Evolutionary conservation across 495 filamentous ascomycete genomes (phyloP).

Genomic region (Daldinia concentrica): DNA sequence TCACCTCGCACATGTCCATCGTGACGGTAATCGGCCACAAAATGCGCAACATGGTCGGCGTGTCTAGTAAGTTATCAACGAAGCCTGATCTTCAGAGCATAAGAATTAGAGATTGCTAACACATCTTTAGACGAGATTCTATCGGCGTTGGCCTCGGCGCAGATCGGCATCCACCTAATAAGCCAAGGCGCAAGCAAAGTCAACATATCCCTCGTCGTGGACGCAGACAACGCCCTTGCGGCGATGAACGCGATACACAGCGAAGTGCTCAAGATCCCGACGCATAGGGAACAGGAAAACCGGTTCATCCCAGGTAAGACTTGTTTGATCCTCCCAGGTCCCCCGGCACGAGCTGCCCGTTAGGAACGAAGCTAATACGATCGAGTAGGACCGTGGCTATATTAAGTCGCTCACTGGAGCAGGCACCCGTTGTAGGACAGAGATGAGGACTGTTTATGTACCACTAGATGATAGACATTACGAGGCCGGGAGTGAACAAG

Average conservation of each 20-base stretch:
- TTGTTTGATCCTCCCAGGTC: neutral
- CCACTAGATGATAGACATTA: constrained; percentile 16
- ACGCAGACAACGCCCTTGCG: constrained; percentile 48
- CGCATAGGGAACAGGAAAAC: constrained; percentile 46
- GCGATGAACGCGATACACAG: constrained; percentile 53
- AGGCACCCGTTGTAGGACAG: constrained; percentile 17
- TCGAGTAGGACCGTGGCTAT: constrained; percentile 40
- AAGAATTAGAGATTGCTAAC: constrained; percentile 17
- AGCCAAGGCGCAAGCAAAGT: constrained; percentile 56
- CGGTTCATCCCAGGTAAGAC: constrained; percentile 46
- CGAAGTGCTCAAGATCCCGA: constrained; percentile 54
- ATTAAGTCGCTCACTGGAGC: constrained; percentile 20
- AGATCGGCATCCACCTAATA: constrained; percentile 53
- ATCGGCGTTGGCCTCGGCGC: constrained; percentile 48
- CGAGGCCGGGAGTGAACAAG: neutral
- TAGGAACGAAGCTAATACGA: constrained; percentile 9
- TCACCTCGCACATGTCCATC: constrained; percentile 50
- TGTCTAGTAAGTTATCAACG: constrained; percentile 45
- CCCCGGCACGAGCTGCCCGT: constrained; percentile 15
- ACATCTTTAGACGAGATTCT: constrained; percentile 48
- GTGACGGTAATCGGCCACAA: constrained; percentile 55
- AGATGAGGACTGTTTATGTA: neutral
- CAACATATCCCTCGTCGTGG: constrained; percentile 54
- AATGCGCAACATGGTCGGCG: constrained; percentile 54
- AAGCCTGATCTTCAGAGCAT: neutral